A percentile compares a stretch with the other conserved stretches of the same genome.
Evolutionary conservation across 331 rosid genomes (phyloP).

Genomic region (Quercus lobata): DNA sequence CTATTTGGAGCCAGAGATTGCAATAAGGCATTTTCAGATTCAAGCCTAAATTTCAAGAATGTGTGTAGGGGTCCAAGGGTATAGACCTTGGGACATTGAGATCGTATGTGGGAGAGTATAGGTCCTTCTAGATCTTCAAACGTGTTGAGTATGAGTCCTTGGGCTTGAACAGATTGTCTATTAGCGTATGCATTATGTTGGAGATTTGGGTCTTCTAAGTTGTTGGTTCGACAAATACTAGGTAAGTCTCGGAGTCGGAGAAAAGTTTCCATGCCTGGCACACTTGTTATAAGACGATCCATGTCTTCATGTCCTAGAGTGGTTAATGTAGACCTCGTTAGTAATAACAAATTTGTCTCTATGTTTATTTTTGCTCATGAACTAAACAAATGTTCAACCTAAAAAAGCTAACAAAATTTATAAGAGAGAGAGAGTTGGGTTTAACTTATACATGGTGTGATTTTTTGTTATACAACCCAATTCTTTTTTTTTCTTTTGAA

Average conservation of each 20-base stretch:
- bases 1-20: not conserved
- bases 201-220: not conserved
- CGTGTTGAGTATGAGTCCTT: slow-evolving; percentile 35
- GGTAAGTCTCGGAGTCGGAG: slow-evolving; percentile 46
- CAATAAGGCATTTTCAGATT: not conserved
- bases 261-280: slow-evolving; percentile 44
- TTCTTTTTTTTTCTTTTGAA: too few relatives aligned
- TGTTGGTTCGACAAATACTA: slow-evolving; percentile 1
- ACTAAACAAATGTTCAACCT: not conserved
- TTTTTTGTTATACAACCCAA: too few relatives aligned
- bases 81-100: slow-evolving; percentile 25
- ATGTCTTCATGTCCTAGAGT: slow-evolving; percentile 25
- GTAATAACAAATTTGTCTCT: too few relatives aligned
- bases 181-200: not conserved
- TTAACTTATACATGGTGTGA: too few relatives aligned
- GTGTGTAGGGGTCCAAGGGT: slow-evolving; percentile 48
- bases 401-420: not conserved
- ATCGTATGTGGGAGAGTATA: slow-evolving; percentile 23
- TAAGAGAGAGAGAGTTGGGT: too few relatives aligned
- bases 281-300: slow-evolving; percentile 18
- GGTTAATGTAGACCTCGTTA: not conserved
- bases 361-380: not conserved
- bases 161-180: not conserved
- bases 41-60: slow-evolving; percentile 13
- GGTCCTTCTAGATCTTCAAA: slow-evolving; percentile 43